These are phyloP conservation scores for Fusarium sp. DNA, from an alignment of 2,329 filamentous ascomycete genomes.

Conservation along the genomic window DNA sequence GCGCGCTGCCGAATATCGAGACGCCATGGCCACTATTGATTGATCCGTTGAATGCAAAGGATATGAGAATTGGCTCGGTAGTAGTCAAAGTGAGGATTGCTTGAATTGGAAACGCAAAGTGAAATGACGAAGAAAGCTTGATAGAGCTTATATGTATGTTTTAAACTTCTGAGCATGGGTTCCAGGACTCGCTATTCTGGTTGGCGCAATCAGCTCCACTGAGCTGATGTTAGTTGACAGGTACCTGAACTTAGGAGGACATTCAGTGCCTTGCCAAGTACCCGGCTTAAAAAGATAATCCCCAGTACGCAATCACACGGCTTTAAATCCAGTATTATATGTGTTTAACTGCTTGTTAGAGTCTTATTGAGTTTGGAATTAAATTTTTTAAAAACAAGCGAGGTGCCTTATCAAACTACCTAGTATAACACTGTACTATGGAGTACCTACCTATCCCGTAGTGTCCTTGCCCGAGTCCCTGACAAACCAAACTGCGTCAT, in stretches of 20 bases:
- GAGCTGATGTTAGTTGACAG: not conserved
- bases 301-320: not conserved
- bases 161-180: not conserved
- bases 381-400: not conserved
- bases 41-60: not conserved
- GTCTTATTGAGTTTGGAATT: not conserved
- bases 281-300: not conserved
- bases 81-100: not conserved
- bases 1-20: slow-evolving; percentile 72
- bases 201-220: slow-evolving; percentile 13
- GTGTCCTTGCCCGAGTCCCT: not conserved
- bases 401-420: not conserved
- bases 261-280: not conserved
- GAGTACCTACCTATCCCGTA: not conserved
- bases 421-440: not conserved
- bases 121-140: slow-evolving; percentile 13
- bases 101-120: slow-evolving; percentile 16
- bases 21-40: slow-evolving; percentile 57
- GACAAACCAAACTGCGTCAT: slow-evolving; percentile 49
- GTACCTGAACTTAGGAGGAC: not conserved
- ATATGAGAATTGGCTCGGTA: not conserved
- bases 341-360: not conserved
- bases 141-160: slow-evolving; percentile 22
- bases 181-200: slow-evolving; percentile 9
- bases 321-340: not conserved